Conservation (phyloP, 257 asterid genomes). For the Linderniella brevidens region DNA sequence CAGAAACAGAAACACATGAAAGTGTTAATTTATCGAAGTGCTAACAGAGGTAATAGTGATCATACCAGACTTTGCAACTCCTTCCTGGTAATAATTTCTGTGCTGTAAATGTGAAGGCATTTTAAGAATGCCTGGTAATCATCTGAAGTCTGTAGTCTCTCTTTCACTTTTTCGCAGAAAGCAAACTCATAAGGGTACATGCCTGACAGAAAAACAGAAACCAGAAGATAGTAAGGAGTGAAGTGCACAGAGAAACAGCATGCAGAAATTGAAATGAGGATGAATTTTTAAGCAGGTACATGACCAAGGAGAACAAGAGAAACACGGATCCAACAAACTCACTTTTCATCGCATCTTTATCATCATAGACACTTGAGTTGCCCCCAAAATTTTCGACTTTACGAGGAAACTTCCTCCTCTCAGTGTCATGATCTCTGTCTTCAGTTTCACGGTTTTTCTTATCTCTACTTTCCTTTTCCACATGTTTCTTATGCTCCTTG, state of each 20-base stretch:
- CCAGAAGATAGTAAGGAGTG: slow-evolving; percentile 8
- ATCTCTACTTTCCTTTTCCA: slow-evolving; percentile 18
- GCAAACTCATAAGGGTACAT: slow-evolving; percentile 55
- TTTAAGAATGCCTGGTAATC: slow-evolving; percentile 95
- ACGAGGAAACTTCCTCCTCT: slow-evolving; percentile 52
- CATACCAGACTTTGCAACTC: slow-evolving; percentile 82
- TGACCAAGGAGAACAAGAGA: neutral
- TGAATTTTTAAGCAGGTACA: too few relatives aligned
- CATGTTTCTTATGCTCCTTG: slow-evolving; percentile 69
- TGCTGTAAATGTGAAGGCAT: slow-evolving; percentile 91
- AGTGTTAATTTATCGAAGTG: neutral
- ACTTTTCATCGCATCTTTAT: slow-evolving; percentile 75
- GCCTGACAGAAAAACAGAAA: slow-evolving; percentile 27
- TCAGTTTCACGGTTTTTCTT: slow-evolving; percentile 63
- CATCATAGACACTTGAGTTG: slow-evolving; percentile 40
- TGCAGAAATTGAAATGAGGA: too few relatives aligned
- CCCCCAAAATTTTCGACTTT: slow-evolving; percentile 67
- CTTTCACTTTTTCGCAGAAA: slow-evolving; percentile 93
- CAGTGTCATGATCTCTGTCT: slow-evolving; percentile 47
- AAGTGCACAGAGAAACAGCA: too few relatives aligned
- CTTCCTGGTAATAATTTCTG: slow-evolving; percentile 80
- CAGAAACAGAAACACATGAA: too few relatives aligned
- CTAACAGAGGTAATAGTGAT: slow-evolving; percentile 8
- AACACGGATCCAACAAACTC: slow-evolving; percentile 22
- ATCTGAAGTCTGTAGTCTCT: slow-evolving; percentile 55